A percentile compares a stretch with the other conserved stretches of the same genome.
Conservation (phyloP, 805 yeast species). For the Metschnikowia koreensis region DNA sequence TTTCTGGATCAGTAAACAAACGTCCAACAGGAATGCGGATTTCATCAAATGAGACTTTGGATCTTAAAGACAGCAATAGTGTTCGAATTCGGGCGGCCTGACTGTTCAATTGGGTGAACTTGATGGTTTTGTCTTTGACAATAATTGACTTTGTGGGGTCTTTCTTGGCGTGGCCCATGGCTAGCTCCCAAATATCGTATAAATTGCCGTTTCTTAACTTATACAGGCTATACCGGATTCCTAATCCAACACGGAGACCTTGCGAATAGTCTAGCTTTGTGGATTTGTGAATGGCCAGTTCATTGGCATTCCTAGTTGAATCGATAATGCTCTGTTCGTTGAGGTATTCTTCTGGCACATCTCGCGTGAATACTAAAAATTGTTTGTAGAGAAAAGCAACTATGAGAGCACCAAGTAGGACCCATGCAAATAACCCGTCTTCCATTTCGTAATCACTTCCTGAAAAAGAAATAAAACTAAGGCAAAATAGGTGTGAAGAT, state of each 20-base stretch:
- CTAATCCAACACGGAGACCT: slow-evolving; percentile 67
- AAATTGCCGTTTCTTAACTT: slow-evolving; percentile 72
- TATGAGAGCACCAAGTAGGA: slow-evolving; percentile 19
- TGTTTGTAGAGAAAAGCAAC: slow-evolving; percentile 16
- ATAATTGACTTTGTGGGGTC: slow-evolving; percentile 22
- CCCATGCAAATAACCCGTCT: slow-evolving; percentile 14
- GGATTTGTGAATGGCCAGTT: slow-evolving; percentile 76
- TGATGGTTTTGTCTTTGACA: slow-evolving; percentile 21
- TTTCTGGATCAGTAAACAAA: slow-evolving; percentile 26
- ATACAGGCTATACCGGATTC: slow-evolving; percentile 59
- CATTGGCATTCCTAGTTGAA: slow-evolving; percentile 60
- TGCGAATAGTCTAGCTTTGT: slow-evolving; percentile 70
- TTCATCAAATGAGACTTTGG: slow-evolving; percentile 6
- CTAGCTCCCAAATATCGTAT: slow-evolving; percentile 68
- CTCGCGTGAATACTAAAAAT: slow-evolving; percentile 42
- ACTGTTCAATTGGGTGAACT: slow-evolving; percentile 26
- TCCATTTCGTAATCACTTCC: slow-evolving; percentile 3
- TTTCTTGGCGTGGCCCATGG: slow-evolving; percentile 22
- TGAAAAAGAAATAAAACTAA: neutral
- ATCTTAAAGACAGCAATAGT: slow-evolving; percentile 10
- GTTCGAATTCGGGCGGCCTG: slow-evolving; percentile 23
- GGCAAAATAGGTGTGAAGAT: neutral
- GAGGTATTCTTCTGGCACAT: slow-evolving; percentile 57
- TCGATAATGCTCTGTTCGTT: slow-evolving; percentile 65
- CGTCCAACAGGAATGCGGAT: slow-evolving; percentile 27